Evolutionary conservation across 2,329 filamentous ascomycete genomes (phyloP), one percentile per base, ranked within the genome.

Genomic region (Aspergillus pseudoviridinutans): DNA sequence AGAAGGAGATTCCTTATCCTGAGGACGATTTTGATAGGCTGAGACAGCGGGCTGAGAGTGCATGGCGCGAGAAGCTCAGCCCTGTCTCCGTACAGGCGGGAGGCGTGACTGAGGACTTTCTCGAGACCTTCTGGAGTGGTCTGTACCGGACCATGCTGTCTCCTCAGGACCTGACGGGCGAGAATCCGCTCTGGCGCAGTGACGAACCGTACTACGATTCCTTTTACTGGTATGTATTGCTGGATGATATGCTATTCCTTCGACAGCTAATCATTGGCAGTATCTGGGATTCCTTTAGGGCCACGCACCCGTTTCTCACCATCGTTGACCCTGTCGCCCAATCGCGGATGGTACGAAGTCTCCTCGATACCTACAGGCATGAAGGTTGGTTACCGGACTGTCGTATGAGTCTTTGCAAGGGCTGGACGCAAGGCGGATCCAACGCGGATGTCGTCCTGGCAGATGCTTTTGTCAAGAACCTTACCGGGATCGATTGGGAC

Each of bases 331-430:
- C 88, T 0, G 64, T 69, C 0, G 80, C 84, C 1, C 82, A 88
- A 41, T 79, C 84, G 0, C 74, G 83, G 57, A 89, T 91, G 82
- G 76, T 90, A 2, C 80, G 87, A 24, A 89, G 86, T 50, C 74
- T 91, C 28, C 84, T 91, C 38, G 87, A 90, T 59, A 90, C 83
- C 0, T 90, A 90, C 64, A 78, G 79, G n/a, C 80, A 88, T 67
- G 78, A 87, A 56, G 88, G 88, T 2, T 90, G 85, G 81, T 76
- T 91, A 4, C 88, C 88, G 0, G 88, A 91, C 67, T 90, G 87
- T 58, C 82, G 87, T 41, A 91, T 91, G 88, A 86, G 80, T 44
- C 78, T 90, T 1, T 88, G 84, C 67, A 88, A 87, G 69, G 72
- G 69, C 69, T 88, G 82, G 67, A 89, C 87, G 0, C 88, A 91